Percentiles rank a stretch among this genome's conserved stretches.
Evolutionary conservation across 371 early-diverging fungal species (phyloP).

Genomic region (Syncephalastrum racemosum): DNA sequence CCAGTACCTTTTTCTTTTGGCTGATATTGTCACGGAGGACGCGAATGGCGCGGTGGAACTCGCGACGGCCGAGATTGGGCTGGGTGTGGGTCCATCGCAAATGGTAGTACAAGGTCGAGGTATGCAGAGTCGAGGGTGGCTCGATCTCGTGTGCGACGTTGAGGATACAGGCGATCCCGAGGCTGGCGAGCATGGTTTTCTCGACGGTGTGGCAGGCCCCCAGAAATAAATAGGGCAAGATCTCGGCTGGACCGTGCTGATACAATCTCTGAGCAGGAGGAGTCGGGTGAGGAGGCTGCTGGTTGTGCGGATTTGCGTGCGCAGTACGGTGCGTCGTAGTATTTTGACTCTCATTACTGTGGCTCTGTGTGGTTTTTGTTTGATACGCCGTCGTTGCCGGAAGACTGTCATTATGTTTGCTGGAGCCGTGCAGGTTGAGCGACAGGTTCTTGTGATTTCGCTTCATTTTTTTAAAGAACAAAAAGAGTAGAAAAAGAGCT

Average conservation of each 20-base stretch:
- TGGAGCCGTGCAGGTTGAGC: conserved; percentile 8
- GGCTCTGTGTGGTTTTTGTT: neutral
- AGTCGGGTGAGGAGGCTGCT: no score
- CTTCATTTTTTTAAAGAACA: no score
- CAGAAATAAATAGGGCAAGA: conserved; percentile 69
- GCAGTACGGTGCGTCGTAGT: conserved; percentile 7
- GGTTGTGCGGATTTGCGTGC: neutral
- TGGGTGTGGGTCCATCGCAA: conserved; percentile 35
- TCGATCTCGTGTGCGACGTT: conserved; percentile 76
- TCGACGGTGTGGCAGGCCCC: conserved; percentile 66
- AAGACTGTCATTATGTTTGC: neutral
- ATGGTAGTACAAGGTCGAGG: conserved; percentile 24
- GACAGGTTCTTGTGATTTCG: conserved; percentile 23
- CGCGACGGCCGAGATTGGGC: conserved; percentile 21
- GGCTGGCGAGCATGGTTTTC: conserved; percentile 29
- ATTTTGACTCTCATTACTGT: neutral
- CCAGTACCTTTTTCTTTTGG: conserved; percentile 9
- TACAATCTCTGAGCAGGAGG: conserved; percentile 8
- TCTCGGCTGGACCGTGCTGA: conserved; percentile 53
- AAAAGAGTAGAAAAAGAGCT: no score
- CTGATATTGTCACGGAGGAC: conserved; percentile 10
- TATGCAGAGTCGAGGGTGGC: neutral
- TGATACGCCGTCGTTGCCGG: neutral
- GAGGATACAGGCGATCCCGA: conserved; percentile 57
- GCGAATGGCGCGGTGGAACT: conserved; percentile 26